Conservation (phyloP, 2,329 filamentous ascomycete genomes). For the Microsporum audouinii region DNA sequence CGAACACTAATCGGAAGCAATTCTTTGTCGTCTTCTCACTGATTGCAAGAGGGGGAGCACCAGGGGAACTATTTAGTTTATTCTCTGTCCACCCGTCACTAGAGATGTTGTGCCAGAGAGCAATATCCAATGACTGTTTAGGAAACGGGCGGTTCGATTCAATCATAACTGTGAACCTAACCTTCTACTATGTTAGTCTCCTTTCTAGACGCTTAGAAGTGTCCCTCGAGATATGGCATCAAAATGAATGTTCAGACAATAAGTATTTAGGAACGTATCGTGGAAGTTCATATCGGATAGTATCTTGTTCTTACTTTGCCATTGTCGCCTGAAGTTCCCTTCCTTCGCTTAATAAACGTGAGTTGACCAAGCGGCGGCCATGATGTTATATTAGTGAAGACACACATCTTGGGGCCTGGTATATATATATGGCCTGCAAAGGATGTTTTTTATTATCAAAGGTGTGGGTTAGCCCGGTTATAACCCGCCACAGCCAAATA, state of each 20-base stretch:
- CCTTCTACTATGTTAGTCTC: conserved; percentile 19
- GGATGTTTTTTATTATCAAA: conserved; percentile 10
- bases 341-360: conserved; percentile 7
- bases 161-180: conserved; percentile 57
- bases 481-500: too few species aligned
- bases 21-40: conserved; percentile 15
- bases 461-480: too few species aligned
- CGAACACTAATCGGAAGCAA: conserved; percentile 28
- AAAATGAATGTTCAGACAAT: background rate
- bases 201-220: conserved; percentile 4
- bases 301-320: conserved; percentile 19
- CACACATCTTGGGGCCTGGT: conserved; percentile 33
- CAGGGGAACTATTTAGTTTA: conserved; percentile 33
- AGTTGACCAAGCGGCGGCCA: conserved; percentile 67
- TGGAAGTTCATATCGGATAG: too few species aligned
- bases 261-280: background rate
- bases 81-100: conserved; percentile 49
- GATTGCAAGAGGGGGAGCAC: conserved; percentile 22
- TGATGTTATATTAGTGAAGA: conserved; percentile 46
- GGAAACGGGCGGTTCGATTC: conserved; percentile 49
- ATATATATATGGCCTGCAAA: conserved; percentile 26
- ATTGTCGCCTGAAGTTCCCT: background rate
- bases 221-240: background rate
- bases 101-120: conserved; percentile 59
- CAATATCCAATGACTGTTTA: conserved; percentile 56